Base-by-base conservation (phyloP, 2,329 filamentous ascomycete species). In the Alternaria arborescens region DNA sequence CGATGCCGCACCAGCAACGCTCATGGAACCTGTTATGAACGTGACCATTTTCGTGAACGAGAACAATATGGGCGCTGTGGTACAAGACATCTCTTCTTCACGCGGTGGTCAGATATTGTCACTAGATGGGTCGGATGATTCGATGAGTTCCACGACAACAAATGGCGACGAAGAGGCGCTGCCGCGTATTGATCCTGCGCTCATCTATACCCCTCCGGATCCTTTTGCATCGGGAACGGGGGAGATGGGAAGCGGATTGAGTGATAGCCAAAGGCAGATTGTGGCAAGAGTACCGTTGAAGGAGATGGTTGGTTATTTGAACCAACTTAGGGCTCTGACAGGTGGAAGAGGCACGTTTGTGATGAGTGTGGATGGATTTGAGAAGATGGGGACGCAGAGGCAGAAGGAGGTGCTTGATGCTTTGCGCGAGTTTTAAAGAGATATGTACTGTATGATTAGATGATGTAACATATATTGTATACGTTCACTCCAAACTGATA, bases 261-360 rank as follows among this genome's bases (percentile, higher is more conserved):
- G 61, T 68, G 61, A 74, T 67, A 60, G 69, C 47, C 69, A 77
- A 70, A 78, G 84, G 32, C 86, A 88, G 59, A 92, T 99, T 68
- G 89, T 90, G 11, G 95, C 94, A 22, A 88, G 91, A 71, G 94
- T 98, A 28, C 95, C 95, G 32, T 84, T 98, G 71, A 96, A 95
- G 80, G 94, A 98, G 79, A 97, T 98, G 92, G 89, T 98, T 36
- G 92, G 94, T 42, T 99, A 98, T 78, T 83, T 98, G 69, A 92
- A 93, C 76, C 92, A 96, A 75, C 80, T 99, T 65, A 85, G 95
- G 53, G 94, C 92, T 79, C 85, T 97, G 82, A 99, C 94, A 4
- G 91, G 90, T 3, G 95, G 95, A 0, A 85, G 95, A 56, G 90
- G 89, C 0, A 91, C 89, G 2, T 92, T 92, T 76, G 87, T 91